These are phyloP conservation scores for Ophidiomyces ophidiicola DNA, from an alignment of 2,329 filamentous ascomycete genomes.

Conservation along the genomic window DNA sequence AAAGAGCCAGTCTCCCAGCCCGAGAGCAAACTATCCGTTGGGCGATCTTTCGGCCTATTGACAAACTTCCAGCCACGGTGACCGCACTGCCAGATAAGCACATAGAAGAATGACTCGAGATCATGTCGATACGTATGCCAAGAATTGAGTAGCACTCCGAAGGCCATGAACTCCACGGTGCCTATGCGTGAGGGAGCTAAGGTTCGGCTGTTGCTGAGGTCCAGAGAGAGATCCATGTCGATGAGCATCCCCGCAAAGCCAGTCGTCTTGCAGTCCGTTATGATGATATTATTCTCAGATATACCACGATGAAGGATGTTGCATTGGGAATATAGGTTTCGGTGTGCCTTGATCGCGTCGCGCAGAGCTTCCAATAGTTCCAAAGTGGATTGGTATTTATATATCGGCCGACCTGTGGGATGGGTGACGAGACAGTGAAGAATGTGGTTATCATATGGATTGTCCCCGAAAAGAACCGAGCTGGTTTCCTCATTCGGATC, in stretches of 20 bases:
- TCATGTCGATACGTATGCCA: slow-evolving; percentile 26
- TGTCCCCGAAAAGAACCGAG: slow-evolving; percentile 2
- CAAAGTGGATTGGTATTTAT: slow-evolving; percentile 19
- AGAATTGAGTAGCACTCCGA: slow-evolving; percentile 22
- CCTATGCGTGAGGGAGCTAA: slow-evolving; percentile 6
- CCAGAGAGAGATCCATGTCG: slow-evolving; percentile 25
- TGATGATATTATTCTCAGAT: slow-evolving; percentile 30
- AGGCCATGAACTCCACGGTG: slow-evolving; percentile 25
- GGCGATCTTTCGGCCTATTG: background rate
- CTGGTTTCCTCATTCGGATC: slow-evolving; percentile 6
- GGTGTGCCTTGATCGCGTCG: slow-evolving; percentile 29
- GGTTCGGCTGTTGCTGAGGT: slow-evolving; percentile 15
- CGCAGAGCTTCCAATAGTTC: slow-evolving; percentile 28
- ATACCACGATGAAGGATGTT: slow-evolving; percentile 30
- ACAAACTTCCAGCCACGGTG: background rate
- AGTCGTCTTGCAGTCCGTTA: slow-evolving; percentile 17
- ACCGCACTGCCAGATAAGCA: slow-evolving; percentile 14
- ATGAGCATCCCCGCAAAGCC: slow-evolving; percentile 24
- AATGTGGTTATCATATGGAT: slow-evolving; percentile 21
- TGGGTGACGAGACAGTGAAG: slow-evolving; percentile 23
- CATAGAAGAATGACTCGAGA: slow-evolving; percentile 25
- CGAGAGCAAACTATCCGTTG: slow-evolving; percentile 10
- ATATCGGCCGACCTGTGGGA: slow-evolving; percentile 21
- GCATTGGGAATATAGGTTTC: slow-evolving; percentile 23
- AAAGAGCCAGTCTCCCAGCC: slow-evolving; percentile 21